Base-by-base conservation (phyloP, 2,329 filamentous ascomycete species). In the Talaromyces marneffei region DNA sequence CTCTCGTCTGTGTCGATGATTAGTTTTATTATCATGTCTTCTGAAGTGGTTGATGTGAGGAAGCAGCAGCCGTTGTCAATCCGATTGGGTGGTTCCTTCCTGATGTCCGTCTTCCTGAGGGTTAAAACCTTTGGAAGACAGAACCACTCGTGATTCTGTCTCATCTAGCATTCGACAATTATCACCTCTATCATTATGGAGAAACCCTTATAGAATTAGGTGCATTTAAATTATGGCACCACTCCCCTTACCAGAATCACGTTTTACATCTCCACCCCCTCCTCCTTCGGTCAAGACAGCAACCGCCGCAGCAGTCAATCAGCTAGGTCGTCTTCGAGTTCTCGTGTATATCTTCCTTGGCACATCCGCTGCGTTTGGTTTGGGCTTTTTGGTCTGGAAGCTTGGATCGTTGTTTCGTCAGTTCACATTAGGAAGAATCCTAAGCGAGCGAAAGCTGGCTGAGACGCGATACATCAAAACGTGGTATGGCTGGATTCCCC, bases 401-500 rank as follows among this genome's bases (percentile, higher is more conserved):
- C 59, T 71, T 31, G 75, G 74, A 9, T 64, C 68, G 2, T 72
- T 75, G 58, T 62, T 75, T 61, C 74, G 76, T 57, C 69, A 60
- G 2, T 74, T 77, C 56, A 77, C 68, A 7, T 66, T 67, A 57
- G 61, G 69, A 40, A 73, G 67, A 63, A 70, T 78, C 31, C 56
- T 76, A 20, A 58, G 64, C 48, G 65, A 63, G 57, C 72, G 72
- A 25, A 76, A 73, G 62, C 56, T 64, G 3, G 64, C 68, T 9
- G 67, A 66, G 16, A 66, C 67, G 63, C 73, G 74, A 14, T 77
- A 76, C 62, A 71, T 70, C 25, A 75, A 70, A 44, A 76, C 75
- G 12, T 78, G 76, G 75, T 76, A 78, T 61, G 76, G 75, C 35
- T 78, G 76, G 76, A 67, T 77, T 14, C 66, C 71, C 1, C 57